Evolutionary conservation across 257 asterid species (phyloP), one percentile per base, ranked within the genome.

Genomic region (Phtheirospermum japonicum): DNA sequence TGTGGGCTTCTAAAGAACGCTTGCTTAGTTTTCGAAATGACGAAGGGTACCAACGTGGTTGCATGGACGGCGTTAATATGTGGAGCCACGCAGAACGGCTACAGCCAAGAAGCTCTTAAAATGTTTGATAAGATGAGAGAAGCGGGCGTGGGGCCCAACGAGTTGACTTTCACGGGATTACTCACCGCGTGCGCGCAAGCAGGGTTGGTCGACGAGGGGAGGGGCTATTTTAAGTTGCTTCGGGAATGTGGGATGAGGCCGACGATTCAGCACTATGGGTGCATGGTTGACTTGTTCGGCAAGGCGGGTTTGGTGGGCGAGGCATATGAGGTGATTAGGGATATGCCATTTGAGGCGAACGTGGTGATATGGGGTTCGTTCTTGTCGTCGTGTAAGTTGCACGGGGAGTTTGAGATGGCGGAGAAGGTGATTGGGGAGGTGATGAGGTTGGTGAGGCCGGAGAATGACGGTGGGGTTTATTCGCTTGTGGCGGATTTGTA

Each of bases 231-330:
- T 56, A 67, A 63, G 77, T 75, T 77, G 85, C 64, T 82, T 6
- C 55, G 70, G 34, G 73, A 75, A 64, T 77, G 28, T 63, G 88
- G 82, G 18, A 17, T 80, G 71, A 75, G 53, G 69, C 94, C 85
- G 8, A 66, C 60, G 18, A 79, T 82, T 49, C 85, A 87, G 65
- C 95, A 87, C 63, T 87, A 82, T 16, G 90, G 93, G 14, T 82
- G 93, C 75, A 75, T 87, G 88, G 84, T 85, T 30, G 91, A 85
- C 73, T 65, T 88, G 69, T 75, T 79, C 34, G 94, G 94, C 11
- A 87, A 81, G 69, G 73, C 81, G 2, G 96, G 94, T 18, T 57
- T 79, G 68, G 17, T 87, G 69, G 73, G 64, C 17, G 87, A 87
- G 71, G 96, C 96, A 16, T 81, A 71, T 49, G 83, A 79, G 65